Evolutionary conservation across 75 land plant species (phyloP), one percentile per base, ranked within the genome.

Genomic region (Cryptomeria japonica): DNA sequence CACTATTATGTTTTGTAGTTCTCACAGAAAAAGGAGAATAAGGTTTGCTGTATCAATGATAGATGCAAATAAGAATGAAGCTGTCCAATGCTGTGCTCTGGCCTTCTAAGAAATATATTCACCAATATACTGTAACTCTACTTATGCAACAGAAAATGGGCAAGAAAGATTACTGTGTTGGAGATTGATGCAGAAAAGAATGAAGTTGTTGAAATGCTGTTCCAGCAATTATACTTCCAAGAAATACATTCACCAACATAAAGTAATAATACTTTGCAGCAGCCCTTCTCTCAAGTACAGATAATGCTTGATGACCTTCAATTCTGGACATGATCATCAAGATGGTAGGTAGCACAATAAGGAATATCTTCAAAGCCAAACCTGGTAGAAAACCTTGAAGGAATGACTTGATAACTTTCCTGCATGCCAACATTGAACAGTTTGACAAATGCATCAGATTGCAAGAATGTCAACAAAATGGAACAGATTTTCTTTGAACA

Each of bases 321-420:
- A 95, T 86, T 86, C 93, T 93, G 37, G 96, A 92, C 93, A 94
- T 89, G 39, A 94, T 80, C 87, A 85, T 85, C 70, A 90, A 85
- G 14, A 95, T 85, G 18, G 88, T 44, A 12, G 95, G 95, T 12
- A 94, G 91, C n/a, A 95, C 25, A 39, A 89, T 51, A 15, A 95
- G 84, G 46, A 95, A 94, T 34, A 95, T 87, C 64, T 93, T 93
- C 82, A 93, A 87, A 10, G 94, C 94, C n/a, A 95, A 55, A 44
- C 92, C 93, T 75, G 96, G 95, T 73, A 95, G 88, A 89, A 94
- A 95, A 22, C 96, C 96, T 87, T 92, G 95, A 44, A 95, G 75
- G 75, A 95, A 87, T 5, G 93, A 90, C 58, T 89, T 93, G 75
- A 95, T 44, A 44, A 92, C 49, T 14, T 80, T 88, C 92, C 96